Percentiles rank a stretch among this genome's conserved stretches.
Conservation (phyloP, 1,284 basidiomycete genomes). For the Rhizopogon hawkerae region DNA sequence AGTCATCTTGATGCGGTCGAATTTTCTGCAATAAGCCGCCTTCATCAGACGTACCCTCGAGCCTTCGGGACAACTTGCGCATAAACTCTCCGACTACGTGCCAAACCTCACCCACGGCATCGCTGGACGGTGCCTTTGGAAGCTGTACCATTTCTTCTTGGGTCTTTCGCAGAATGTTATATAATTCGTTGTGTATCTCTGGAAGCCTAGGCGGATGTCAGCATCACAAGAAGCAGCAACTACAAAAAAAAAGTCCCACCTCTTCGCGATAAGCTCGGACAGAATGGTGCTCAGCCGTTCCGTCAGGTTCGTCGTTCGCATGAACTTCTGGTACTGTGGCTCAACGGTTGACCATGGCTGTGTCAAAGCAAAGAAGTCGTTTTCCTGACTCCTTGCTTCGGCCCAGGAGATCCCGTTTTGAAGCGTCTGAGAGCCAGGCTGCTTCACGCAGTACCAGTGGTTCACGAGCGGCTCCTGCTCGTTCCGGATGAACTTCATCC, state of each 20-base stretch:
- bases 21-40: constrained; percentile 49
- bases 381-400: constrained; percentile 52
- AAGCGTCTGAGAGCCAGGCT: constrained; percentile 52
- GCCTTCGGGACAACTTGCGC: constrained; percentile 34
- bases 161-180: constrained; percentile 35
- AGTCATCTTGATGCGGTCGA: constrained; percentile 39
- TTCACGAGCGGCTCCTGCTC: constrained; percentile 48
- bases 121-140: constrained; percentile 44
- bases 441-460: constrained; percentile 71
- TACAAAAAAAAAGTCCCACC: constrained; percentile 28
- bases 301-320: constrained; percentile 49
- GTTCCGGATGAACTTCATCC: constrained; percentile 53
- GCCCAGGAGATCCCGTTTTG: constrained; percentile 48
- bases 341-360: constrained; percentile 52
- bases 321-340: constrained; percentile 36
- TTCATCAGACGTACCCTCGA: constrained; percentile 43
- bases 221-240: not conserved
- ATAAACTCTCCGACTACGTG: constrained; percentile 39
- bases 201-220: constrained; percentile 43
- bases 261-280: constrained; percentile 48
- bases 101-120: constrained; percentile 50
- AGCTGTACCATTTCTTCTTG: constrained; percentile 31
- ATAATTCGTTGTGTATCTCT: constrained; percentile 44
- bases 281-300: constrained; percentile 46
- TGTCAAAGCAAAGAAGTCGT: constrained; percentile 55